Base-by-base conservation (phyloP, 2,329 filamentous ascomycete species). In the Endoconidiophora laricicola region DNA sequence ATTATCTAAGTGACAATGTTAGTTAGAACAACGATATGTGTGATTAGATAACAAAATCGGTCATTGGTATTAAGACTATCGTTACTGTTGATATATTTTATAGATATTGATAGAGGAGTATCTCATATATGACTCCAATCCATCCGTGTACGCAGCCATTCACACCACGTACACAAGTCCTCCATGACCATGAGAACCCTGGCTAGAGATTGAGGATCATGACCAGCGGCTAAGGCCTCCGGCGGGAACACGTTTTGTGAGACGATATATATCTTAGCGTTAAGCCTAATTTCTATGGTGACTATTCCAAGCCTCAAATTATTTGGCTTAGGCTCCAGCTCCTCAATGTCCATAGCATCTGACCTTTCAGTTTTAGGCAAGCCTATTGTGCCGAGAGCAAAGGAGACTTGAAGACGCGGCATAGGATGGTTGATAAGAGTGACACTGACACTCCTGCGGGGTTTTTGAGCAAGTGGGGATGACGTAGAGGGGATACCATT, bases 251-350 rank as follows among this genome's bases (percentile, higher is more conserved):
- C 58, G 54, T 81, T 80, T 56, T 82, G 75, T 22, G 74, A 70
- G 2, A 70, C 62, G 36, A 84, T 66, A 16, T 72, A 66, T 3
- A 83, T 68, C 12, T 72, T 66, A 3, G 73, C 80, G 50, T 80
- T 78, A 36, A 72, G 66, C 18, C 73, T 67, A 16, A 84, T 71
- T 56, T 77, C 74, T 10, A 83, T 57, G 23, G 69, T 69, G 22
- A 83, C 63, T 52, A 72, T 71, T 4, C 45, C 49, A 29, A 48
- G 29, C 22, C 39, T 42, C 29, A 37, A 39, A 18, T 18, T 24
- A 22, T 45, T 45, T 4, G 5, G 6, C 6, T 43, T 26, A 44
- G 7, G 16, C 12, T 44, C 26, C 9, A 14, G n/a, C 57, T 37
- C 29, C 22, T 36, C 44, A 7, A 38, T 46, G 26, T 46, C 33